phyloP scores from a whole-genome alignment of 257 asterid species.

The Nicotiana obtusifolia region DNA sequence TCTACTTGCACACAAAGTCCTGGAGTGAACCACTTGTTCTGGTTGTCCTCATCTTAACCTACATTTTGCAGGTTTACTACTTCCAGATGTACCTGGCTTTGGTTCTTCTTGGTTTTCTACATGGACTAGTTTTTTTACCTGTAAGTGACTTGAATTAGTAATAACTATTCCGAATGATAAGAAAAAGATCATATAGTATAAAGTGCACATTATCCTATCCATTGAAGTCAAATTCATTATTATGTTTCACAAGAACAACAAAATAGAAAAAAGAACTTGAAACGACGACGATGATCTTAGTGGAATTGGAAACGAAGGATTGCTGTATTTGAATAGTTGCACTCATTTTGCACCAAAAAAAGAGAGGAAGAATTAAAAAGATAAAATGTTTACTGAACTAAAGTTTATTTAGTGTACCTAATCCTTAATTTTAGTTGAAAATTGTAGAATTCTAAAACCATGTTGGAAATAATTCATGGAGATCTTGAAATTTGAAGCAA shows the following conservation, averaged over 20 bases:
- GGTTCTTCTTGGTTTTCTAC: conserved; percentile 91
- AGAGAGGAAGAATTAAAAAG: too few relatives aligned
- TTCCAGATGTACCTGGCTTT: conserved; percentile 87
- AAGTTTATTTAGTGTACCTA: not conserved
- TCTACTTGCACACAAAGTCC: conserved; percentile 2
- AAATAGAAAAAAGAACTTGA: too few relatives aligned
- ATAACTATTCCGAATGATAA: too few relatives aligned
- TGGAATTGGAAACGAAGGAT: too few relatives aligned
- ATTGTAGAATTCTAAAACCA: not conserved
- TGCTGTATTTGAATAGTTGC: too few relatives aligned
- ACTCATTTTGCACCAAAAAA: too few relatives aligned
- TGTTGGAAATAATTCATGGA: not conserved
- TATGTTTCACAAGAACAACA: too few relatives aligned
- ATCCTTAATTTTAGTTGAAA: not conserved
- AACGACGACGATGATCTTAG: too few relatives aligned
- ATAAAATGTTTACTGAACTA: too few relatives aligned
- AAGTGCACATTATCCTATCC: too few relatives aligned
- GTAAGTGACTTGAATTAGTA: conserved; percentile 40
- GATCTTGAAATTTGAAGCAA: not conserved
- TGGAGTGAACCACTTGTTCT: not conserved
- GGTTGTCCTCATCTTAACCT: not conserved
- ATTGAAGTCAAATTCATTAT: too few relatives aligned
- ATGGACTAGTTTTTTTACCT: conserved; percentile 80
- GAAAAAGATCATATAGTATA: too few relatives aligned
- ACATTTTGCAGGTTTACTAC: conserved; percentile 71